A percentile compares a stretch with the other conserved stretches of the same genome.
These are phyloP conservation scores for Macrolepiota fuliginosa DNA, from an alignment of 768 basidiomycete species.

Conservation along the genomic window DNA sequence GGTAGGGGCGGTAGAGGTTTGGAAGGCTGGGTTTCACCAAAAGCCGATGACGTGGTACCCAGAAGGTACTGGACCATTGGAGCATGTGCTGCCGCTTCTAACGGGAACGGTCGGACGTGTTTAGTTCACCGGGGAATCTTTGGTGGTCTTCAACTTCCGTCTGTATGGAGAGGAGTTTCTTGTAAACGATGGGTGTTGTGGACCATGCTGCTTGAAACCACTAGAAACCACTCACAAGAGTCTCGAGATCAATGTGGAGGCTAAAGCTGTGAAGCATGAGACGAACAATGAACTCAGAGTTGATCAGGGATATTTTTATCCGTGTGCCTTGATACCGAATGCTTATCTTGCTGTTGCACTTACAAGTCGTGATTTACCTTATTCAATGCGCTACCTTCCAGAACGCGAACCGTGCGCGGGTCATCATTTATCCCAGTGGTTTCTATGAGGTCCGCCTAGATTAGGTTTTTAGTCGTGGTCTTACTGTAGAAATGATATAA, in stretches of 20 bases:
- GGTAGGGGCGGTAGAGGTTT: conserved; percentile 17
- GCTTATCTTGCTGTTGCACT: conserved; percentile 18
- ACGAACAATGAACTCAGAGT: conserved; percentile 24
- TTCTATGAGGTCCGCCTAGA: conserved; percentile 43
- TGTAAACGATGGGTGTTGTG: conserved; percentile 24
- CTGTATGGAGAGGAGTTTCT: conserved; percentile 15
- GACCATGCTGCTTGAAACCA: conserved; percentile 21
- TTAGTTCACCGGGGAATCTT: conserved; percentile 15
- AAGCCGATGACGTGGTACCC: conserved; percentile 14
- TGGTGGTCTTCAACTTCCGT: background rate
- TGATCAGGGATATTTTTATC: conserved; percentile 15
- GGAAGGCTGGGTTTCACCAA: conserved; percentile 25
- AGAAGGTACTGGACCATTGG: conserved; percentile 44
- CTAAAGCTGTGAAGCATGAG: conserved; percentile 27
- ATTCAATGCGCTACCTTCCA: conserved; percentile 41
- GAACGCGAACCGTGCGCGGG: conserved; percentile 26
- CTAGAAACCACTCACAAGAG: conserved; percentile 16
- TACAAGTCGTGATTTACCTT: conserved; percentile 33
- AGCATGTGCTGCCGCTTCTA: conserved; percentile 39
- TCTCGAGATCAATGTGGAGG: conserved; percentile 31
- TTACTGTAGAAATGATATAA: too few species aligned
- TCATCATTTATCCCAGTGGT: conserved; percentile 34
- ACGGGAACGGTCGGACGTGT: conserved; percentile 3
- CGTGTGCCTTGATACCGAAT: conserved; percentile 20
- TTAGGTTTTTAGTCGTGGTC: background rate